Conservation (phyloP, 2,329 filamentous ascomycete species). For the Colletotrichum viniferum region DNA sequence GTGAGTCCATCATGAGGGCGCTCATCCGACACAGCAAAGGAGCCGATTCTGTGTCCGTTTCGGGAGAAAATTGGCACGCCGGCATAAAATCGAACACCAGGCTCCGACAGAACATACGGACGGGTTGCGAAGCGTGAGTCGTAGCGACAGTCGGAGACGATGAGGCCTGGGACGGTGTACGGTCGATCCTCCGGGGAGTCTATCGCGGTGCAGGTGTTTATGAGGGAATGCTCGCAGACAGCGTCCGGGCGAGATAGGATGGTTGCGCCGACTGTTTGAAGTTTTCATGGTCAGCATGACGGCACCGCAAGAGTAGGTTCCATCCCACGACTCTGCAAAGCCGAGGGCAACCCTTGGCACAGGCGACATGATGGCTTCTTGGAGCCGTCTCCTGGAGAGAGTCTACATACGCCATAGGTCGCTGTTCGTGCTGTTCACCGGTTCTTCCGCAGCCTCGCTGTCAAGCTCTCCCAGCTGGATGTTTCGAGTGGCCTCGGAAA, state of each 20-base stretch:
- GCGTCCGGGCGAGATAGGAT: slow-evolving; percentile 33
- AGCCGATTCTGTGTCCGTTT: slow-evolving; percentile 60
- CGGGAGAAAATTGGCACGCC: slow-evolving; percentile 64
- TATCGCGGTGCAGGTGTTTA: slow-evolving; percentile 27
- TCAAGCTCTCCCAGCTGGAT: slow-evolving; percentile 41
- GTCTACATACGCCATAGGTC: slow-evolving; percentile 38
- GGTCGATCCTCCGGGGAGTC: slow-evolving; percentile 25
- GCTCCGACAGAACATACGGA: slow-evolving; percentile 34
- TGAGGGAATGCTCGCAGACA: slow-evolving; percentile 34
- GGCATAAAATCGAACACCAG: slow-evolving; percentile 40
- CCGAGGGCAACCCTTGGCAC: background rate
- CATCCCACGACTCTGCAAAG: background rate
- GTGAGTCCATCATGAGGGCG: slow-evolving; percentile 55
- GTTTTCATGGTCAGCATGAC: background rate
- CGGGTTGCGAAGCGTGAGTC: slow-evolving; percentile 36
- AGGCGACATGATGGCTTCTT: background rate
- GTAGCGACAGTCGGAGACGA: slow-evolving; percentile 33
- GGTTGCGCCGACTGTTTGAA: slow-evolving; percentile 23
- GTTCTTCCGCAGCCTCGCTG: background rate
- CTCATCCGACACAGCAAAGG: slow-evolving; percentile 63
- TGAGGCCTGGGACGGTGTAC: slow-evolving; percentile 32
- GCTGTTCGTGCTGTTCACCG: slow-evolving; percentile 21
- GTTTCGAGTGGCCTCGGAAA: slow-evolving; percentile 55
- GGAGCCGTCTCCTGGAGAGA: background rate
- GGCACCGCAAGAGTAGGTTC: background rate